A percentile compares a stretch with the other conserved stretches of the same genome.
Evolutionary conservation across 441 rosid species (phyloP).

Genomic region (Sinapis alba): DNA sequence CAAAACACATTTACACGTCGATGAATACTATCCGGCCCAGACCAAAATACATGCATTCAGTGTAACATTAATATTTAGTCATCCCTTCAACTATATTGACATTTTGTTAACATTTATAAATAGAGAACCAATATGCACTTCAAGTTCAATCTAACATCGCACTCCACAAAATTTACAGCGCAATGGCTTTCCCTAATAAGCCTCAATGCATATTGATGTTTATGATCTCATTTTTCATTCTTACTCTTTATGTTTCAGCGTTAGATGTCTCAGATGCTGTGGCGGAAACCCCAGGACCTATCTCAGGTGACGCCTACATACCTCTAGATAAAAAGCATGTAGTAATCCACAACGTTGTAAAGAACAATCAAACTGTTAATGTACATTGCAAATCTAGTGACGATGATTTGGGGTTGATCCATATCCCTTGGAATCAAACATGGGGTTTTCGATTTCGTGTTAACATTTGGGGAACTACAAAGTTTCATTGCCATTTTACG

Average conservation of each 20-base stretch:
- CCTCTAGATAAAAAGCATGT: slow-evolving; percentile 23
- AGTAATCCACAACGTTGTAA: background rate
- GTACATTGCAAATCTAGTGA: slow-evolving; percentile 20
- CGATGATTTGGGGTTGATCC: background rate
- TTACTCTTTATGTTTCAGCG: slow-evolving; percentile 7
- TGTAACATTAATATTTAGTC: background rate
- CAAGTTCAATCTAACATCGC: background rate
- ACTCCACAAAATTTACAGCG: background rate
- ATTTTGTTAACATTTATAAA: background rate
- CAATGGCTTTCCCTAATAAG: slow-evolving; percentile 12
- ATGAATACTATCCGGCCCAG: background rate
- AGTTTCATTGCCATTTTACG: background rate
- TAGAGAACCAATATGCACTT: background rate
- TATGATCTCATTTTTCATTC: background rate
- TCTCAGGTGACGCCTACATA: background rate
- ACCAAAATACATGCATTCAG: slow-evolving; percentile 11
- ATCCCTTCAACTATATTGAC: background rate
- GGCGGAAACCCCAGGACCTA: background rate
- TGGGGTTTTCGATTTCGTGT: slow-evolving; percentile 29
- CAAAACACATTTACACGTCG: background rate
- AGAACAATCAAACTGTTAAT: background rate
- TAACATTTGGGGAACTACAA: background rate
- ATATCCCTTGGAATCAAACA: background rate
- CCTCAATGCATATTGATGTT: background rate
- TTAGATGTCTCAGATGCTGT: background rate